phyloP scores from a whole-genome alignment of 2,329 filamentous ascomycete species.

The Diaporthe vexans region DNA sequence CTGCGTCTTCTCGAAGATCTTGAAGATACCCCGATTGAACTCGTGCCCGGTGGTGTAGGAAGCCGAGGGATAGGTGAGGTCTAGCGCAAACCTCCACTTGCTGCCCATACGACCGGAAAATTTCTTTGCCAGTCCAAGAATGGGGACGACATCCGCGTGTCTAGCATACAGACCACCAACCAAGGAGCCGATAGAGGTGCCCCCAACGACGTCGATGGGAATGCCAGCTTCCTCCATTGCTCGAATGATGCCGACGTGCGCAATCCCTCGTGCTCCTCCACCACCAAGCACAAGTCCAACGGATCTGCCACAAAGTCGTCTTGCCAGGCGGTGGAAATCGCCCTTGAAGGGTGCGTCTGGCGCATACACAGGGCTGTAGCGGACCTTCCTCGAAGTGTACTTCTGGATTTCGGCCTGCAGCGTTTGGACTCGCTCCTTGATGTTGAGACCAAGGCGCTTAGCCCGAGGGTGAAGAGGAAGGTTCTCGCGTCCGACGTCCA shows the following conservation, averaged over 20 bases:
- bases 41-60: slow-evolving; percentile 99
- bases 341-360: slow-evolving; percentile 95
- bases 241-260: slow-evolving; percentile 93
- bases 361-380: slow-evolving; percentile 89
- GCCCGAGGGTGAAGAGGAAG: slow-evolving; percentile 82
- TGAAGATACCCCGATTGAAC: slow-evolving; percentile 99
- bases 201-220: slow-evolving; percentile 94
- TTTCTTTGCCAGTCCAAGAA: slow-evolving; percentile 97
- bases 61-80: slow-evolving; percentile 94
- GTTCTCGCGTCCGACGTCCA: slow-evolving; percentile 84
- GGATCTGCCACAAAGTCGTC: slow-evolving; percentile 92
- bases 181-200: slow-evolving; percentile 96
- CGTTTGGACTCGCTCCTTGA: slow-evolving; percentile 95
- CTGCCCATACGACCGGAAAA: slow-evolving; percentile 99
- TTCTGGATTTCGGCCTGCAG: slow-evolving; percentile 98
- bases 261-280: slow-evolving; percentile 90
- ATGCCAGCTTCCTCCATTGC: slow-evolving; percentile 97
- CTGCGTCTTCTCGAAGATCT: slow-evolving; percentile 95
- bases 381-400: slow-evolving; percentile 94
- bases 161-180: slow-evolving; percentile 95
- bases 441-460: slow-evolving; percentile 84
- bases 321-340: slow-evolving; percentile 93
- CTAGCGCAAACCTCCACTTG: slow-evolving; percentile 97
- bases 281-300: slow-evolving; percentile 95
- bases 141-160: slow-evolving; percentile 95